Conservation (phyloP, 225 moss, liverwort and hornwort species). For the Polytrichum commune region DNA sequence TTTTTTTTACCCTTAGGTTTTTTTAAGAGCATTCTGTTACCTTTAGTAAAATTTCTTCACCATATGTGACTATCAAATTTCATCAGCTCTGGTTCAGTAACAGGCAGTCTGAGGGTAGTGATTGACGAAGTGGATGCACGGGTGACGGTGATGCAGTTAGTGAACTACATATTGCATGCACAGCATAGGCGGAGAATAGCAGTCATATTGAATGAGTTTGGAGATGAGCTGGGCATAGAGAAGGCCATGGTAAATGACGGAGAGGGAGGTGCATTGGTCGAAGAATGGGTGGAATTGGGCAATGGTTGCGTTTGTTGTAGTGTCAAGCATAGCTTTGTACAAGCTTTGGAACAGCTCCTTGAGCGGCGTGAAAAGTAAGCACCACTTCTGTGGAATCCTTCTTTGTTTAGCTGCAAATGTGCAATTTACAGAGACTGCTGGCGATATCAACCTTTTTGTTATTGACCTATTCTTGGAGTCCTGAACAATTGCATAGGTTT, state of each 20-base stretch:
- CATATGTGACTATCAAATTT: no score
- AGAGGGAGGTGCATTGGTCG: slow-evolving; percentile 58
- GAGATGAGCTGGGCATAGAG: slow-evolving; percentile 83
- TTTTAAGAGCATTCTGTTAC: no score
- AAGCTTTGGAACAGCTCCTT: slow-evolving; percentile 79
- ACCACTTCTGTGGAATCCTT: background rate
- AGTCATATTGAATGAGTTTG: slow-evolving; percentile 84
- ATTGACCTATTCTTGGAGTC: background rate
- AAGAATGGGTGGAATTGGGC: slow-evolving; percentile 85
- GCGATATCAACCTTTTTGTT: no score
- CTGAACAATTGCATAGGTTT: slow-evolving; percentile 40
- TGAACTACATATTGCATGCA: slow-evolving; percentile 67
- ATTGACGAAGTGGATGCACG: no score
- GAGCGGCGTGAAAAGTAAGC: slow-evolving; percentile 68
- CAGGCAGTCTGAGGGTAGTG: no score
- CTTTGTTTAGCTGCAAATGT: background rate
- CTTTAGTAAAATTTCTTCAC: no score
- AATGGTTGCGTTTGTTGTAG: slow-evolving; percentile 86
- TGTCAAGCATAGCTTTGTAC: slow-evolving; percentile 84
- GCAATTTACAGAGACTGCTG: no score
- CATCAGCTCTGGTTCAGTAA: no score
- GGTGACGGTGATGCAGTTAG: slow-evolving; percentile 45
- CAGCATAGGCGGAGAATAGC: slow-evolving; percentile 76
- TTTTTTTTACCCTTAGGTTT: no score
- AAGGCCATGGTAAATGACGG: slow-evolving; percentile 91